Base-by-base conservation (phyloP, 345 rosid species). In the Odontarrhena argentea region DNA sequence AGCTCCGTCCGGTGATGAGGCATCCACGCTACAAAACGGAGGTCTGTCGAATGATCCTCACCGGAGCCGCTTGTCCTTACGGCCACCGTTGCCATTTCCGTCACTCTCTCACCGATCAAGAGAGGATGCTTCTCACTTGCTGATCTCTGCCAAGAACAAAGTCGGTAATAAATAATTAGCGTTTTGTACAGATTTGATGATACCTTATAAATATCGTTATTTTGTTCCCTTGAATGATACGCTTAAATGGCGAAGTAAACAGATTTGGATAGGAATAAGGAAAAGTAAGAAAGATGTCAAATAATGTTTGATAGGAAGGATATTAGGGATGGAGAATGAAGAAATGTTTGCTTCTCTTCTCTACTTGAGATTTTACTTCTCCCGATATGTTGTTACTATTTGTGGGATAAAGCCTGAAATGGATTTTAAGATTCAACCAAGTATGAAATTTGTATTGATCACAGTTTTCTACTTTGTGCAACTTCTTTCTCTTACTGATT, bases 41-140 rank as follows among this genome's bases (percentile, higher is more conserved):
- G 68, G 85, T 91, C 41, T 94, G 97, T 67, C 71, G 88, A 68
- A 84, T 91, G 96, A 76, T 91, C 60, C 74, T 91, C 11, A 76
- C 83, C 1, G 91, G 96, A 14, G 84, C 69, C 43, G 63, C 45
- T 15, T 91, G 99, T 64, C 97, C 96, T 2, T 94, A 91, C 47
- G 95, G 97, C 47, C 97, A 91, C 71, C 82, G 97, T 53, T 94
- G 97, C 83, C 99, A 88, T 63, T 94, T 94, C 82, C 95, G 93
- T 38, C 97, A 91, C 81, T 82, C 89, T 37, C 89, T 94, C 55
- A 83, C 92, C 14, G 92, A 87, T 30, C 85, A 87, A 66, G 97
- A 94, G 48, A 79, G 63, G 75, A 41, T 65, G 55, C 25, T 74
- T 41, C 74, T 66, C 35, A 51, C 77, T 7, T 85, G 72, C 55